Base-by-base conservation (phyloP, 108 stramenopile species). In the Fragilaria radians region DNA sequence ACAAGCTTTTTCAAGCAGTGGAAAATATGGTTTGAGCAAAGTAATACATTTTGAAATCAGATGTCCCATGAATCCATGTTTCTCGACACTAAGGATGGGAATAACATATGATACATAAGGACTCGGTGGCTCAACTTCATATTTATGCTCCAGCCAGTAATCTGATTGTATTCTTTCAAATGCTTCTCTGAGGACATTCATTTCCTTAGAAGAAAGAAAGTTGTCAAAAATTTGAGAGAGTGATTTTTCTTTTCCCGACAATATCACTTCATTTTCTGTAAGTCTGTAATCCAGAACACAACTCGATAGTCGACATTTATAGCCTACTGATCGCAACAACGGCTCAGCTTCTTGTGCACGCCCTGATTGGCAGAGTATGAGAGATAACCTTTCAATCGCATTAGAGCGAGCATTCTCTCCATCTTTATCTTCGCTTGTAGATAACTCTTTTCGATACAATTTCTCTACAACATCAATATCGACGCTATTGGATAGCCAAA, bases 41-140 rank as follows among this genome's bases (percentile, higher is more conserved):
- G 19, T 62, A 55, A 47, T 59, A 2, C n/a, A 68, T 33, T 50
- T 72, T 64, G 23, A 47, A 47, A n/a, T 48, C 31, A 23, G 60
- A 30, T 17, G 61, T 23, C 28, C 70, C 61, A 0, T 66, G 49
- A 46, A 67, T 66, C 9, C 68, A 64, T 48, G 49, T 71, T 60
- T 48, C 52, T 32, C 48, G 1, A 27, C 36, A 42, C 49, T 46
- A 24, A 60, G 52, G 33, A 90, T 45, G 47, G 80, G 67, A 34
- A 91, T 65, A 14, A 87, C 75, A 54, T 83, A 87, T 9, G 76
- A 78, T 62, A 85, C 85, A 57, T 91, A 91, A 3, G 89, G 89
- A 56, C 69, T 77, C 1, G 89, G 85, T 23, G 89, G 89, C 52
- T 87, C 86, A 33, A 87, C 70, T 48, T 62, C 45, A 68, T 91